Base-by-base conservation (phyloP, 495 filamentous ascomycete species). In the Penicillium silybi region DNA sequence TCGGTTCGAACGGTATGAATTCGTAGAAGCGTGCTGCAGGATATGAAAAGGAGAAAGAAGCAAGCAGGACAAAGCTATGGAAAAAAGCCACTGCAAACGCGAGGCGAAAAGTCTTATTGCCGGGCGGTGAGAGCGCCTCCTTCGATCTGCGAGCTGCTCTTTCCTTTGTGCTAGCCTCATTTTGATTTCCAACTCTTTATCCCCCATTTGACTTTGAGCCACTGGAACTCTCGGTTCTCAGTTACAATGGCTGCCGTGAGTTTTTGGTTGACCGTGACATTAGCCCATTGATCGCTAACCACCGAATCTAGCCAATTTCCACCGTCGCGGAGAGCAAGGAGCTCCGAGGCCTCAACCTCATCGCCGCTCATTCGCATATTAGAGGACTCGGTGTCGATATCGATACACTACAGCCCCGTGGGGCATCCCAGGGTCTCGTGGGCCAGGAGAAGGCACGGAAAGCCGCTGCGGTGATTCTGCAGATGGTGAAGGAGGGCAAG, bases 401-500 rank as follows among this genome's bases (percentile, higher is more conserved):
- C 43, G 95, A 96, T 60, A 90, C 92, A 7, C 78, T 97, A 51
- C 90, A 95, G 61, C 92, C 92, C 26, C 82, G 91, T 48, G 64
- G 80, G 27, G 80, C 85, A n/a, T 96, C 91, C 0, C 92, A 97
- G 68, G 93, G 93, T n/a, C 82, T 99, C 23, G 93, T 99, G 5
- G 93, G 93, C 35, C 93, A 99, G 71, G 85, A 96, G 62, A 92
- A 92, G 70, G 95, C 93, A 37, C 86, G 93, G 41, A 97, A 96
- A 71, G 93, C 93, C 0, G 93, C 93, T 2, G 92, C 91, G 1
- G 85, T 99, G 18, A 92, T 99, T 52, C 66, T 99, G 53, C 89
- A 97, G 69, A 97, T 99, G 92, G 95, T 95, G 52, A 96, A 93
- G 72, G 89, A 95, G 61, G 92, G 92, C 57, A 97, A 96, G 72